Evolutionary conservation across 805 yeast genomes (phyloP), one percentile per base, ranked within the genome.

Genomic region (Hanseniaspora taiwanica): DNA sequence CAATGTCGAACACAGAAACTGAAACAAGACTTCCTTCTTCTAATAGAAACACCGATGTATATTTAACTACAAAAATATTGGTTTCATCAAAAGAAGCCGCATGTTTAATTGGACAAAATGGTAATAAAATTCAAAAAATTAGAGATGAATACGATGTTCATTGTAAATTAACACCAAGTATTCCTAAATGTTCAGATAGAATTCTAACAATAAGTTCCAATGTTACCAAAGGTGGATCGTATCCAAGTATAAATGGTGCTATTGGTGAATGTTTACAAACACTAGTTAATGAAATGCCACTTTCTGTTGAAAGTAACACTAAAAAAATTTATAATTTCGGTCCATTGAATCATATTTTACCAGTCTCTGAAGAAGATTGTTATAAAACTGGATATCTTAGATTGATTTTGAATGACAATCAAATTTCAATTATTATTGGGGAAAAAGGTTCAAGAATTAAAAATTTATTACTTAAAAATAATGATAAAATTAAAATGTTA

Each of bases 81-180:
- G 81, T 86, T 16, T 76, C 91, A 2, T 73, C 86, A 41, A 81
- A 79, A 54, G 96, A 86, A 58, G 87, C 94, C 10, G 95, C 95
- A 14, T 81, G 85, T 45, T 74, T 86, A 46, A 86, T 86, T 50
- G 96, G 96, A 40, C 81, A 81, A 48, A 80, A 74, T 47, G 96
- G 96, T 36, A 66, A 70, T 38, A 79, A 79, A 41, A 85, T 86
- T 44, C 81, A 86, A 41, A 68, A 72, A 27, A 74, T 86, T 36
- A 69, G 95, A 48, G 84, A 74, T 38, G 72, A 72, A 43, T 81
- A 89, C 23, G 71, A 72, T 42, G 85, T 86, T 44, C 82, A 80
- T 55, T 94, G 94, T 4, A 94, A 93, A 14, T 84, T 86, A 36
- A 79, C 94, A 12, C 80, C 79, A 51, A 77, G 81, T 31, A 74